Evolutionary conservation across 192 early-diverging fungal species (phyloP).

Genomic region (Spizellomyces sp.): DNA sequence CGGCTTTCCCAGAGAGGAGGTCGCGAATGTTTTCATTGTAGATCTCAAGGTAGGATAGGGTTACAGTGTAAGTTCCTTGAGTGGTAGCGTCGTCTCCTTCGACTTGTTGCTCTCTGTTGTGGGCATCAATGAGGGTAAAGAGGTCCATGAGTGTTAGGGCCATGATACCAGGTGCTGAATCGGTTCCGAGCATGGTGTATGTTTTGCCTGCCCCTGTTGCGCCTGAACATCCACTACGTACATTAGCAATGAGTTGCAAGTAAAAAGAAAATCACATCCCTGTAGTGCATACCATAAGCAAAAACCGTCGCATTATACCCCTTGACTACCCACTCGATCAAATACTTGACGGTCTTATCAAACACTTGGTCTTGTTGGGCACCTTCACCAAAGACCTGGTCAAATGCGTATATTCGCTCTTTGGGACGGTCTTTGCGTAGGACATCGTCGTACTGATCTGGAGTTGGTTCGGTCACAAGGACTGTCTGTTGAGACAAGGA

Average conservation of each 20-base stretch:
- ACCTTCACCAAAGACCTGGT: conserved; percentile 73
- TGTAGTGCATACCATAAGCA: conserved; percentile 73
- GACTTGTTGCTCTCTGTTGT: conserved; percentile 84
- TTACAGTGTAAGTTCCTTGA: not conserved
- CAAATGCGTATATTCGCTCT: conserved; percentile 81
- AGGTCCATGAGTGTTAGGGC: conserved; percentile 90
- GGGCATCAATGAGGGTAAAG: conserved; percentile 71
- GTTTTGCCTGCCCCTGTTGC: conserved; percentile 92
- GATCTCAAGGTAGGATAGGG: conserved; percentile 78
- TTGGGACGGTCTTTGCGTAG: conserved; percentile 56
- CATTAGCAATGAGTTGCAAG: too few species aligned
- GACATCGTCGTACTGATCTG: conserved; percentile 56
- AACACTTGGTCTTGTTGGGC: conserved; percentile 78
- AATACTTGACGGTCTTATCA: conserved; percentile 83
- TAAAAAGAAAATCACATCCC: too few species aligned
- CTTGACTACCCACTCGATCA: conserved; percentile 92
- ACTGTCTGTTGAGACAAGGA: conserved; percentile 48
- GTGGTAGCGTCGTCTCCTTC: conserved; percentile 58
- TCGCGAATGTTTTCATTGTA: conserved; percentile 95
- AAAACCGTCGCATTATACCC: conserved; percentile 98
- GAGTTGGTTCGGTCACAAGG: conserved; percentile 74
- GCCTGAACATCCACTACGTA: too few species aligned
- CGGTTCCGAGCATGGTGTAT: conserved; percentile 55
- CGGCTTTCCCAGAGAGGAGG: conserved; percentile 54
- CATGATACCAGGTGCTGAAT: conserved; percentile 75